Conservation (phyloP, 805 yeast species). For the Metschnikowia drakensbergensis region DNA sequence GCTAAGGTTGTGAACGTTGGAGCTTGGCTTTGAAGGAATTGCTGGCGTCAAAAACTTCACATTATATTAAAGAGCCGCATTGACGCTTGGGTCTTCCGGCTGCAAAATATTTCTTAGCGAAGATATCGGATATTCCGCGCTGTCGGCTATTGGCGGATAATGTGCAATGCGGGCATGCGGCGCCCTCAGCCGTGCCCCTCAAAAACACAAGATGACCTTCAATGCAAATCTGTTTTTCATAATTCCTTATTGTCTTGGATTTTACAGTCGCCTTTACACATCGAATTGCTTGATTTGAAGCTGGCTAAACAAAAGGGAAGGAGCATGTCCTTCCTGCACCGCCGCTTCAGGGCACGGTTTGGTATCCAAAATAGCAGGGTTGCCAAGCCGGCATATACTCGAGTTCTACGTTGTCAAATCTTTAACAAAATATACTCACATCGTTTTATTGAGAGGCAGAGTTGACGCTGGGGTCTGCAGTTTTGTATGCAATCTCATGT, state of each 20-base stretch:
- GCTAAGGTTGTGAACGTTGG: neutral
- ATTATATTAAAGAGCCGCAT: neutral
- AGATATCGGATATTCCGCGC: constrained; percentile 1
- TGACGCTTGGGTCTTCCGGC: constrained; percentile 8
- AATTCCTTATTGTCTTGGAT: too few relatives aligned
- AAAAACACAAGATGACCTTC: neutral
- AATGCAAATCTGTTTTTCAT: neutral
- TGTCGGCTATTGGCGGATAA: constrained; percentile 15
- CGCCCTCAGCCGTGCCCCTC: neutral
- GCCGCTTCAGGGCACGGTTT: too few relatives aligned
- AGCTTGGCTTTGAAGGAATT: neutral
- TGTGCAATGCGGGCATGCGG: neutral
- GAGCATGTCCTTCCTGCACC: too few relatives aligned
- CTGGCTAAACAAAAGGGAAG: too few relatives aligned
- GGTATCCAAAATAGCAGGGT: too few relatives aligned
- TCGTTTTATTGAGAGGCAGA: neutral
- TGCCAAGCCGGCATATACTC: too few relatives aligned
- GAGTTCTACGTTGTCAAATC: too few relatives aligned
- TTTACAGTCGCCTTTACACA: too few relatives aligned
- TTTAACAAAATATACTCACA: too few relatives aligned
- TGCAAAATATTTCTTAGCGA: constrained; percentile 8
- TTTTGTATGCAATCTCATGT: neutral
- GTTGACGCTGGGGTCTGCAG: neutral
- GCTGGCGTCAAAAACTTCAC: neutral
- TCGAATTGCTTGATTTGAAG: too few relatives aligned